Evolutionary conservation across 306 rosid species (phyloP), one percentile per base, ranked within the genome.

Genomic region (Mucuna pruriens): DNA sequence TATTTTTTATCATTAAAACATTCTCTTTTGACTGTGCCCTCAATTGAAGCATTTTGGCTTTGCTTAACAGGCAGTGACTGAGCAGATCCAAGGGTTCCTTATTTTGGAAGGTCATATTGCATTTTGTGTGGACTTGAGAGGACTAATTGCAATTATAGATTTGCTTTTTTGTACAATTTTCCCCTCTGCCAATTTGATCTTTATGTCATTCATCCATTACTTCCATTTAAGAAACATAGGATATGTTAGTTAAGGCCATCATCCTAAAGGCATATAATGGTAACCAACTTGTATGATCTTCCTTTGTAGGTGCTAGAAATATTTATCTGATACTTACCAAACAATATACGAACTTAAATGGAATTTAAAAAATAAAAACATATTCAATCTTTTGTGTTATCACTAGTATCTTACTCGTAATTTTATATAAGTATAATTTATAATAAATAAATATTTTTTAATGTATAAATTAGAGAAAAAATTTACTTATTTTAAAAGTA

Each of bases 91-190:
- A 70, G 31, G 79, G 63, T 77, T 78, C 77, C 71, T 25, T 63
- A 67, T 29, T 33, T 57, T 23, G 75, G 80, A 64, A 68, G 61
- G 61, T 46, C 29, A 23, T 52, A 45, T 7, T 58, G 40, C 71
- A 36, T 68, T 64, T 85, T 80, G 13, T 64, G 8, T 70, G 63
- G 75, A 48, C 69, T 46, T 81, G 69, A 65, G 69, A 80, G 19
- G 7, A 54, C 78, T 73, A 64, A 39, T 80, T 64, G 62, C 74
- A 46, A 52, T 74, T 44, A 82, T 81, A 77, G 57, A 64, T 85
- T 86, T 88, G 74, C 86, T 65, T 77, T 52, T 69, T 54, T 82
- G 82, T 74, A 77, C 22, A 6, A 68, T 76, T 76, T 70, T 64
- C 49, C 76, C 65, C 55, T 15, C 55, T 15, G 38, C 44, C 74